phyloP scores from a whole-genome alignment of 2,329 filamentous ascomycete species.

The Colletotrichum melonis region DNA sequence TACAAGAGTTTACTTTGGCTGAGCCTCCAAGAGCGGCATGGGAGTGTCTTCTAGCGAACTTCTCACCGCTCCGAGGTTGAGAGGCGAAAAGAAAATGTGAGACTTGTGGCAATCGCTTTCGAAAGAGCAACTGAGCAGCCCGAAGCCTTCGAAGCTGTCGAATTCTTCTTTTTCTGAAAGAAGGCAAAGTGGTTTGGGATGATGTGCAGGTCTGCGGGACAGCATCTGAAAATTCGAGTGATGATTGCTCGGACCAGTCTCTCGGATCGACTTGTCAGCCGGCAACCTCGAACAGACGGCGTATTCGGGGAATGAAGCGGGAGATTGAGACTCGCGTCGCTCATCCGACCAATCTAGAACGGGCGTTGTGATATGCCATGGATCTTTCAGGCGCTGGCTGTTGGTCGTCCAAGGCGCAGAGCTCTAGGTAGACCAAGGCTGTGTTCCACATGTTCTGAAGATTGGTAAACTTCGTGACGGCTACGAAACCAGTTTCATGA shows the following conservation, averaged over 20 bases:
- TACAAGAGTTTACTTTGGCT: not conserved
- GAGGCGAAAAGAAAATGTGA: not conserved
- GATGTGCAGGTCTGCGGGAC: not conserved
- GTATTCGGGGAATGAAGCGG: not conserved
- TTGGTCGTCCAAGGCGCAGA: not conserved
- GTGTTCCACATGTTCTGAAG: not conserved
- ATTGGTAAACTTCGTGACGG: not conserved
- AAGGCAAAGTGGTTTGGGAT: not conserved
- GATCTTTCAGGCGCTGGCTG: too few relatives aligned
- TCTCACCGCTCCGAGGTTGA: not conserved
- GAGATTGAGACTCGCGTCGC: constrained; percentile 3
- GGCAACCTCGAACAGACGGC: not conserved
- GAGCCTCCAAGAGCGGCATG: not conserved
- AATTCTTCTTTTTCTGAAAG: not conserved
- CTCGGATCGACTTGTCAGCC: not conserved
- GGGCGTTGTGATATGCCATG: not conserved
- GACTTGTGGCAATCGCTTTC: not conserved
- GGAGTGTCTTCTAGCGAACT: not conserved
- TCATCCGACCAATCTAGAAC: not conserved
- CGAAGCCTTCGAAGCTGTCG: not conserved
- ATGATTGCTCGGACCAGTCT: not conserved
- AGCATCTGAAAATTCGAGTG: not conserved
- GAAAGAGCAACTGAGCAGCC: not conserved
- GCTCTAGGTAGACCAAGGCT: not conserved
- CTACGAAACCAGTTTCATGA: not conserved